Percentiles rank a stretch among this genome's conserved stretches.
These are phyloP conservation scores for Cadophora luteo-olivacea DNA, from an alignment of 2,329 filamentous ascomycete genomes.

Conservation along the genomic window DNA sequence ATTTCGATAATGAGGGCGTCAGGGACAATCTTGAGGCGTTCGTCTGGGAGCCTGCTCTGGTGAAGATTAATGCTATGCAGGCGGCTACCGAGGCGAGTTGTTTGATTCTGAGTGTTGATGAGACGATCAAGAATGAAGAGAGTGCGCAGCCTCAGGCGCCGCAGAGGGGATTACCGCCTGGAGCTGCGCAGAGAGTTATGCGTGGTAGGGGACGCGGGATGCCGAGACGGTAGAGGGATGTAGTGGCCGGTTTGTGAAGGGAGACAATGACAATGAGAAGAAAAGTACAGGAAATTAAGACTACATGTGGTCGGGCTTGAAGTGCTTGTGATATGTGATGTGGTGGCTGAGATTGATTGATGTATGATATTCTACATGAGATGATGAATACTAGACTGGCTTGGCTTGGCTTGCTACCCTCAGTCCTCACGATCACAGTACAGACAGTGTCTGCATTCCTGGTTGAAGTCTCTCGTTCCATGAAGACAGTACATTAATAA, in stretches of 20 bases:
- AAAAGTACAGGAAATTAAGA: too few species aligned
- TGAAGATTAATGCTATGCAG: constrained; percentile 97
- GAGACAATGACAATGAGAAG: not conserved
- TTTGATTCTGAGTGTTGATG: constrained; percentile 93
- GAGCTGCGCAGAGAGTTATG: constrained; percentile 87
- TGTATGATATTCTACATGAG: constrained; percentile 29
- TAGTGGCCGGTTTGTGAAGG: too few species aligned
- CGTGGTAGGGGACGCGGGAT: constrained; percentile 85
- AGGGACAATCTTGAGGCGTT: constrained; percentile 94
- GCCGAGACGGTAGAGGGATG: constrained; percentile 62
- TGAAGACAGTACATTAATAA: too few species aligned
- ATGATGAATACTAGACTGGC: constrained; percentile 14
- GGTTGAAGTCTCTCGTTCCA: too few species aligned
- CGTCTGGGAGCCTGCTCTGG: constrained; percentile 95
- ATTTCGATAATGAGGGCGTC: constrained; percentile 91
- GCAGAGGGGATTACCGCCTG: constrained; percentile 73
- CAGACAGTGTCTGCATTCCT: too few species aligned
- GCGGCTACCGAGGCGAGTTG: constrained; percentile 95
- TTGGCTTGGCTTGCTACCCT: not conserved
- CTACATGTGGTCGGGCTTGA: too few species aligned
- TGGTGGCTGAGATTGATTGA: not conserved
- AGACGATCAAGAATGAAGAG: constrained; percentile 99
- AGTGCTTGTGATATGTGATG: not conserved
- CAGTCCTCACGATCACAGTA: not conserved
- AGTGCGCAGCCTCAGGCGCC: constrained; percentile 84